Conservation (phyloP, 1,139 yeast species). For the Meyerozyma guilliermondii region DNA sequence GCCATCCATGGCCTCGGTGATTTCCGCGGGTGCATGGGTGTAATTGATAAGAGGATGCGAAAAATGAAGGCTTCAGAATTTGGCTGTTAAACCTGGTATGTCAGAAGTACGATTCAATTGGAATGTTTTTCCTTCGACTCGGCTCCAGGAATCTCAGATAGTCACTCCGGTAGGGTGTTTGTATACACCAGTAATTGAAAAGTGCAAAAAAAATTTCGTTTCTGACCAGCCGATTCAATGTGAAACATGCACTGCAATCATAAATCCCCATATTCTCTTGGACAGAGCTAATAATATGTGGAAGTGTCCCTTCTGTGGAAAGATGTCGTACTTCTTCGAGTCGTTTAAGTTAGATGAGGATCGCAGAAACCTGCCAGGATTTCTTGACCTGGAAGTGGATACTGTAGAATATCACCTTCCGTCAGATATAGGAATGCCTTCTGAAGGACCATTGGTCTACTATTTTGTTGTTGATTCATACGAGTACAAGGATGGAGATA, state of each 20-base stretch:
- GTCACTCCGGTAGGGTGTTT: constrained; percentile 37
- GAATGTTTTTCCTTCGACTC: constrained; percentile 46
- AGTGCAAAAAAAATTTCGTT: constrained; percentile 4
- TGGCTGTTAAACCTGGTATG: neutral
- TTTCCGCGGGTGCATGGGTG: neutral
- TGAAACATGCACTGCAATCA: constrained; percentile 21
- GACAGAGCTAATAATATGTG: constrained; percentile 31
- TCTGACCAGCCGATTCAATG: constrained; percentile 18
- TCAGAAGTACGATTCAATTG: constrained; percentile 43
- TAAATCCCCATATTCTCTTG: constrained; percentile 26
- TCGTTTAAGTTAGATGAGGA: neutral
- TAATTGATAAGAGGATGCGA: constrained; percentile 2
- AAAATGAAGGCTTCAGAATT: neutral
- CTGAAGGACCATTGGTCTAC: constrained; percentile 11
- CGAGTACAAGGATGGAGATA: constrained; percentile 8
- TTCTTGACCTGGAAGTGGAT: constrained; percentile 7
- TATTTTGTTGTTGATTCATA: constrained; percentile 28
- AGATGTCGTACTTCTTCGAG: constrained; percentile 19
- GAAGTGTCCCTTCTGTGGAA: constrained; percentile 38
- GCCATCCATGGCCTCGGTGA: neutral
- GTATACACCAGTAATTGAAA: constrained; percentile 22
- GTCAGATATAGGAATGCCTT: constrained; percentile 12
- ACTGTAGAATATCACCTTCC: constrained; percentile 28
- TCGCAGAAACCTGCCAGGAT: neutral
- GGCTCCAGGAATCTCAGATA: constrained; percentile 29